Evolutionary conservation across 768 basidiomycete genomes (phyloP), one percentile per base, ranked within the genome.

Genomic region (Lactarius tabidus): DNA sequence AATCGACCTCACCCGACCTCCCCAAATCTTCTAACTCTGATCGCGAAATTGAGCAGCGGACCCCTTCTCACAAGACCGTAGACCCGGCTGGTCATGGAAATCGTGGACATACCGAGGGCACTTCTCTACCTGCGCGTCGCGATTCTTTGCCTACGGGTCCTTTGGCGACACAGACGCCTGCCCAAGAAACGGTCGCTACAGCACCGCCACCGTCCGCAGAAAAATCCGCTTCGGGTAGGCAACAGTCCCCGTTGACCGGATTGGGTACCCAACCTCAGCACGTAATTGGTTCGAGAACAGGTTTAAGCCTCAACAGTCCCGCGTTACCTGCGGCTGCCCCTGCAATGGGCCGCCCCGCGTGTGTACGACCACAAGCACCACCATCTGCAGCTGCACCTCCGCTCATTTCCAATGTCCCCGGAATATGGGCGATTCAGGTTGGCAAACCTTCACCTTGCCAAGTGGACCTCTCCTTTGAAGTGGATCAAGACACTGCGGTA

Each of bases 361-460:
- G 38, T 43, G 29, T 56, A 15, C 60, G 23, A 35, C 60, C 36
- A 39, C 60, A 56, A 28, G 35, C 15, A 12, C 23, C 23, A 26
- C 41, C 59, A 26, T 39, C 64, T 18, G n/a, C 57, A 12, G 36
- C 41, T 45, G 45, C 60, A 15, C 33, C 57, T 28, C n/a, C 55
- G 7, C 26, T 28, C 36, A 15, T 48, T 6, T 28, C 60, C 29
- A 54, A 45, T 6, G 57, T 62, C 15, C 68, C 66, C 8, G 68
- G 63, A 18, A 54, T 69, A 26, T 69, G 66, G 68, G 57, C 57
- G 15, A 63, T 64, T 31, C 59, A 63, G 35, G 53, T 67, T 17
- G 68, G 68, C 10, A 62, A 63, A 26, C 65, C 57, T 51, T 67
- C 58, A 26, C 39, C 20, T 29, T 51, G 59, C 35, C 52, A 67